Conservation (phyloP, 2,329 filamentous ascomycete genomes). For the Trichoderma hamatum region DNA sequence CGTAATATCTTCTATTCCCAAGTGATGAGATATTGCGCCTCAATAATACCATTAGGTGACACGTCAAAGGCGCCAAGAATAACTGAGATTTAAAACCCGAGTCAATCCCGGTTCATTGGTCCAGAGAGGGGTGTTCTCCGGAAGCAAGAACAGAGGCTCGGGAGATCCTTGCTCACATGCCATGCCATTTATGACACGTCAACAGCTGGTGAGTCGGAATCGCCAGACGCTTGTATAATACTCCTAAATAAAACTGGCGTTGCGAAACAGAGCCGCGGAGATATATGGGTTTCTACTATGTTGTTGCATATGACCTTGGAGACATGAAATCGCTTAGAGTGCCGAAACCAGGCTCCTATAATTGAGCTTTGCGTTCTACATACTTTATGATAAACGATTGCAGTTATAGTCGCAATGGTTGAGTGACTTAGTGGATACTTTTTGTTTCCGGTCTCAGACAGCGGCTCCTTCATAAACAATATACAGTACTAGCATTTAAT, state of each 20-base stretch:
- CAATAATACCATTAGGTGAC: not conserved
- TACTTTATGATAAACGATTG: constrained; percentile 36
- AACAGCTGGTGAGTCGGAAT: not conserved
- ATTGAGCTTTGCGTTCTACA: constrained; percentile 34
- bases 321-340: not conserved
- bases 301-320: not conserved
- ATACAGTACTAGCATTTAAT: too few relatives aligned
- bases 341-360: not conserved
- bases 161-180: not conserved
- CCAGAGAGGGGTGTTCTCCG: not conserved
- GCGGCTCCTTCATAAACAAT: constrained; percentile 39
- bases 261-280: not conserved
- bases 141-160: not conserved
- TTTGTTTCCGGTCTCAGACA: not conserved
- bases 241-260: not conserved
- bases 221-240: not conserved
- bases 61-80: constrained; percentile 46
- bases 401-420: constrained; percentile 39
- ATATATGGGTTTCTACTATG: not conserved
- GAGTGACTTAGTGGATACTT: not conserved
- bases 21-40: not conserved
- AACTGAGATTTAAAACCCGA: constrained; percentile 44
- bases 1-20: not conserved
- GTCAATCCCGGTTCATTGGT: constrained; percentile 26
- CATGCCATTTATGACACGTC: not conserved